phyloP scores from a whole-genome alignment of 2,329 filamentous ascomycete species.

The Ceratocystis alfenasii region DNA sequence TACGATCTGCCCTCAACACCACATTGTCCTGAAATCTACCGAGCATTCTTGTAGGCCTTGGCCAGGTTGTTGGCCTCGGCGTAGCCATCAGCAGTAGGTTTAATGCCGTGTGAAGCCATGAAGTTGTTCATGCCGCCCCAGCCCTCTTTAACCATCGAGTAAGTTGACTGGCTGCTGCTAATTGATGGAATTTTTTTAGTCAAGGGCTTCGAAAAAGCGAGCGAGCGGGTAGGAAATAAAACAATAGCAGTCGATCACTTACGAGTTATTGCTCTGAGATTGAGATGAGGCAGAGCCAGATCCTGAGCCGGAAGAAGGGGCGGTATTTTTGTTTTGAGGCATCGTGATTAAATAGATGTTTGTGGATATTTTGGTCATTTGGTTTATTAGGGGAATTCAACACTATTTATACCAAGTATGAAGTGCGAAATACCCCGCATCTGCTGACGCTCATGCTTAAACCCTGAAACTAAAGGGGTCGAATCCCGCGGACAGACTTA shows the following conservation, averaged over 20 bases:
- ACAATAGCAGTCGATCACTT: not conserved
- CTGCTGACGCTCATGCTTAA: too few relatives aligned
- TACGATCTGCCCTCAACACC: too few relatives aligned
- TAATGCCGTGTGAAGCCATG: not conserved
- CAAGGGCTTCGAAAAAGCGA: too few relatives aligned
- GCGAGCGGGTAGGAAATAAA: not conserved
- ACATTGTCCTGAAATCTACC: not conserved
- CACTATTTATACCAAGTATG: too few relatives aligned
- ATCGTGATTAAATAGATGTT: not conserved
- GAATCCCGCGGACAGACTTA: too few relatives aligned
- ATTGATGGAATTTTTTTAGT: not conserved
- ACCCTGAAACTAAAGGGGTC: too few relatives aligned
- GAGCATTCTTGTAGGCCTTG: not conserved
- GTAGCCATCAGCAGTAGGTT: not conserved
- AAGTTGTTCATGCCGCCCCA: constrained; percentile 4
- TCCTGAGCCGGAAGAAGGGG: not conserved
- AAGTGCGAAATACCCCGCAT: too few relatives aligned
- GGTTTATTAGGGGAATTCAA: not conserved
- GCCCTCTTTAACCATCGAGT: not conserved
- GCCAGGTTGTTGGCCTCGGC: not conserved
- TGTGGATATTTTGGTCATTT: not conserved
- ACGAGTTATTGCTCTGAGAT: not conserved
- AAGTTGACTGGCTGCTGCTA: constrained; percentile 28
- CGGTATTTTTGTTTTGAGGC: not conserved
- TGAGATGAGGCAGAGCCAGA: not conserved